Conservation (phyloP, 257 asterid genomes). For the Solanum habrochaites region DNA sequence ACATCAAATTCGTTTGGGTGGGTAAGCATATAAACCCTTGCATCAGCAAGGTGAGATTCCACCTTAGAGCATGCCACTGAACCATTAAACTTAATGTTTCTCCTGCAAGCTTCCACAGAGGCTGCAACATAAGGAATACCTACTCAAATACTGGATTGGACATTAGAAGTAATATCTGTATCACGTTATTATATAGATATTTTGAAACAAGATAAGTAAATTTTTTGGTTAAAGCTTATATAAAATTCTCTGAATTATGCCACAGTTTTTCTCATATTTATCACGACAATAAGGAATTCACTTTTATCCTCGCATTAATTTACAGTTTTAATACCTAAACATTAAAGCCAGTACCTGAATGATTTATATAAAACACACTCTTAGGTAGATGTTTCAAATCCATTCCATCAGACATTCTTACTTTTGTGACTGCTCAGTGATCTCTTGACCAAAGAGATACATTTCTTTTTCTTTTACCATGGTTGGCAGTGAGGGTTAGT, state of each 20-base stretch:
- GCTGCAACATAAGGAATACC: slow-evolving; percentile 30
- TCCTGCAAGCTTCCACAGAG: slow-evolving; percentile 87
- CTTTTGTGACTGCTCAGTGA: background rate
- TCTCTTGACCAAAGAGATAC: background rate
- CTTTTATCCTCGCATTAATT: background rate
- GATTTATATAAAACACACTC: background rate
- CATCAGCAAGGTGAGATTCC: slow-evolving; percentile 82
- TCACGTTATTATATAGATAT: background rate
- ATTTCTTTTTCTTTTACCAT: background rate
- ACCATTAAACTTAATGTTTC: slow-evolving; percentile 92
- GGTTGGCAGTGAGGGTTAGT: background rate
- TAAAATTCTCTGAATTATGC: background rate
- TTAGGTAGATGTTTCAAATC: background rate
- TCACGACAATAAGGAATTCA: background rate
- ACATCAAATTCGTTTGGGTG: slow-evolving; percentile 95
- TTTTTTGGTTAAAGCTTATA: background rate
- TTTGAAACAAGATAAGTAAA: background rate
- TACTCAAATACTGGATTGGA: background rate
- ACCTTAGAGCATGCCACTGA: slow-evolving; percentile 78
- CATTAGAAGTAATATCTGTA: background rate
- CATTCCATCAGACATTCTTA: background rate
- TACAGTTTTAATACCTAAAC: background rate
- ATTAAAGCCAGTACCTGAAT: background rate
- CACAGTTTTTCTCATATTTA: background rate
- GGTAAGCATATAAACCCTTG: slow-evolving; percentile 89